These are phyloP conservation scores for Talaromyces wortmannii DNA, from an alignment of 495 filamentous ascomycete genomes.

Conservation along the genomic window DNA sequence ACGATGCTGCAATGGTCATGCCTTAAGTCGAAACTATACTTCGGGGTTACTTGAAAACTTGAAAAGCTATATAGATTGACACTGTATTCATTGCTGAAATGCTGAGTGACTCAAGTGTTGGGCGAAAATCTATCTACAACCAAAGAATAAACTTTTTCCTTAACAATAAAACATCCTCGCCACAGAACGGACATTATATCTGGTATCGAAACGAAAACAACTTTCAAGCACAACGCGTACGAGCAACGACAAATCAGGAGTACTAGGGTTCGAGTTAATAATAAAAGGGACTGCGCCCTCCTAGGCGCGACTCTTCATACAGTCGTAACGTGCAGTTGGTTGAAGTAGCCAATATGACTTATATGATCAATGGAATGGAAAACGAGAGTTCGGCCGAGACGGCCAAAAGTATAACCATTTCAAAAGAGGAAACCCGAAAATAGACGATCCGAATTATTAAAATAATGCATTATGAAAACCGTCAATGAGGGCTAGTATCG, in stretches of 20 bases:
- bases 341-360: background rate
- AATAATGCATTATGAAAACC: background rate
- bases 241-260: background rate
- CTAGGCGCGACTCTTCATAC: background rate
- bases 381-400: background rate
- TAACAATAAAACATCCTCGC: background rate
- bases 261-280: background rate
- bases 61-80: background rate
- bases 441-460: background rate
- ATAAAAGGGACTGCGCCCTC: background rate
- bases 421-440: background rate
- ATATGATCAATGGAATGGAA: background rate
- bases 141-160: constrained; percentile 1
- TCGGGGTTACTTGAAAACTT: background rate
- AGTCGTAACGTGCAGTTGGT: background rate
- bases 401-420: background rate
- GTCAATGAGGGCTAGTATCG: background rate
- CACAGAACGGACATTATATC: background rate
- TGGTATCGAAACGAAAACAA: background rate
- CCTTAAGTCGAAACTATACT: too few relatives aligned
- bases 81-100: constrained; percentile 7
- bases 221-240: background rate
- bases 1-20: background rate
- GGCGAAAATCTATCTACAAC: constrained; percentile 6
- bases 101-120: background rate